Percentiles rank a stretch among this genome's conserved stretches.
Conservation (phyloP, 31 red algal species). For the Bonnemaisonia californica region DNA sequence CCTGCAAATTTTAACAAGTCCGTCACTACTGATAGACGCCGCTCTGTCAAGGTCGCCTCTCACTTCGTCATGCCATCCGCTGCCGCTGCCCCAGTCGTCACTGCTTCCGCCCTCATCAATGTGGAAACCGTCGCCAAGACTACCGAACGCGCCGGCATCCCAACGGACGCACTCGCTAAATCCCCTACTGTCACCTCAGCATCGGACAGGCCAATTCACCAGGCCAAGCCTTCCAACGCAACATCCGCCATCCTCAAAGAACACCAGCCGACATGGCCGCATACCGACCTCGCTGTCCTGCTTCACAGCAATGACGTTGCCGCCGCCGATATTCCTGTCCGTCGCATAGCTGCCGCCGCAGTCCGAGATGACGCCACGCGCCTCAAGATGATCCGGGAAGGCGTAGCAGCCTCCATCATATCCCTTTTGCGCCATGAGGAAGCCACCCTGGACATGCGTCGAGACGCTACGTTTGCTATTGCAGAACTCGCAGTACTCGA, state of each 20-base stretch:
- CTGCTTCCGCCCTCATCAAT: background rate
- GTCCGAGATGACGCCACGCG: conserved; percentile 54
- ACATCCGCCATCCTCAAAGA: background rate
- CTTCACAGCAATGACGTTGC: conserved; percentile 33
- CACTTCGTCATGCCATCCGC: conserved; percentile 10
- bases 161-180: background rate
- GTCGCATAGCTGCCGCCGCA: conserved; percentile 54
- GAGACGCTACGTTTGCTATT: conserved; percentile 53
- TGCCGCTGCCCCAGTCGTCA: background rate
- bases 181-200: background rate
- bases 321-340: conserved; percentile 50
- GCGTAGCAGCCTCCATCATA: conserved; percentile 43
- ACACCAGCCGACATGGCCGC: conserved; percentile 46
- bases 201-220: background rate
- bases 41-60: conserved; percentile 66
- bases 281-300: conserved; percentile 40
- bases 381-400: conserved; percentile 63
- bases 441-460: conserved; percentile 70
- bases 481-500: conserved; percentile 64
- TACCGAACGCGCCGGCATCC: background rate
- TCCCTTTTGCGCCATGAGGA: conserved; percentile 30
- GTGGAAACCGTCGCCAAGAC: background rate
- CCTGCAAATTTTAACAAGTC: conserved; percentile 47
- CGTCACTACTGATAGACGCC: conserved; percentile 56
- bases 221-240: background rate